phyloP scores from a whole-genome alignment of 192 early-diverging fungal species.

The Lobosporangium transversale region DNA sequence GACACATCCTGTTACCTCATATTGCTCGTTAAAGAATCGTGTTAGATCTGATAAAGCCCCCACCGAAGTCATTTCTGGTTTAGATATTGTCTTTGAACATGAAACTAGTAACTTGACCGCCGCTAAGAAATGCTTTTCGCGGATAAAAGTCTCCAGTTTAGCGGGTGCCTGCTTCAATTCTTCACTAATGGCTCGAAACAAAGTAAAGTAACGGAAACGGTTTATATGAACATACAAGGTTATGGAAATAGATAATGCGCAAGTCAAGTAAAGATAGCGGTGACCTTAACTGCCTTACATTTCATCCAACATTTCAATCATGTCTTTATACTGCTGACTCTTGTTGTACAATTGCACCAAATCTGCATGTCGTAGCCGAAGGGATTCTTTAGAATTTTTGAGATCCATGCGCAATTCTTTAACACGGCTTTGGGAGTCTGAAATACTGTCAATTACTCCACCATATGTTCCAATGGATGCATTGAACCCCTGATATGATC shows the following conservation, averaged over 20 bases:
- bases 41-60: conserved; percentile 76
- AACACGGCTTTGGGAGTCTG: conserved; percentile 71
- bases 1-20: no score
- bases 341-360: conserved; percentile 77
- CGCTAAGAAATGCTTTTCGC: conserved; percentile 76
- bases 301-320: conserved; percentile 76
- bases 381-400: conserved; percentile 68
- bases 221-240: no score
- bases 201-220: no score
- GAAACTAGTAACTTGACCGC: conserved; percentile 73
- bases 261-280: no score
- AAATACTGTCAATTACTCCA: conserved; percentile 75
- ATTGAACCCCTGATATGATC: conserved; percentile 85
- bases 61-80: conserved; percentile 71
- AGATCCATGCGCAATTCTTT: conserved; percentile 71
- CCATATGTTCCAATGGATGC: conserved; percentile 85
- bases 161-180: conserved; percentile 73
- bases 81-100: conserved; percentile 68
- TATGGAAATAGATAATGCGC: no score
- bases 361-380: conserved; percentile 71
- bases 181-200: conserved; percentile 57
- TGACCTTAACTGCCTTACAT: conserved; percentile 53
- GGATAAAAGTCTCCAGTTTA: conserved; percentile 65
- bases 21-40: conserved; percentile 67
- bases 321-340: conserved; percentile 81